Percentiles rank a stretch among this genome's conserved stretches.
These are phyloP conservation scores for Microbotryum lychnidis-dioicae DNA, from an alignment of 1,284 basidiomycete species.

Conservation along the genomic window DNA sequence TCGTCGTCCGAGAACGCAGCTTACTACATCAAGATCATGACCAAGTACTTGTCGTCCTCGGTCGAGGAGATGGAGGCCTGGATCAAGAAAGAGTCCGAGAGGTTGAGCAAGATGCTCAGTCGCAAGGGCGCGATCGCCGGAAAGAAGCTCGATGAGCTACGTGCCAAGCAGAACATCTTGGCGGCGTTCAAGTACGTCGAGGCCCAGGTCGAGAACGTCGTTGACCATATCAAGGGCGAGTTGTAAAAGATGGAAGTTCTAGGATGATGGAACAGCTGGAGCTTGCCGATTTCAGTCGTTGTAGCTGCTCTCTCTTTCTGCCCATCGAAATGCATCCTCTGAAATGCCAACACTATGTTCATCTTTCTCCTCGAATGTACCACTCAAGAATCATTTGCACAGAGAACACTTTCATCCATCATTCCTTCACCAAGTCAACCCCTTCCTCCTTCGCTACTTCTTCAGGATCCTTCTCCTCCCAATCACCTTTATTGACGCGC, in stretches of 20 bases:
- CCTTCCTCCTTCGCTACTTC: background rate
- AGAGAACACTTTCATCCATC: too few relatives aligned
- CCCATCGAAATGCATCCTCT: too few relatives aligned
- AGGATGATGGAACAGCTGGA: too few relatives aligned
- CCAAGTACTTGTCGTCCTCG: constrained; percentile 53
- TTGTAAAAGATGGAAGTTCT: constrained; percentile 19
- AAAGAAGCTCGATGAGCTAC: constrained; percentile 84
- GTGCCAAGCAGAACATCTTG: constrained; percentile 67
- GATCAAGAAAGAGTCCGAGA: constrained; percentile 73
- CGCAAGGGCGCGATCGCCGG: constrained; percentile 61
- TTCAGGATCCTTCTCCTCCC: background rate
- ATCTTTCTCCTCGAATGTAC: too few relatives aligned
- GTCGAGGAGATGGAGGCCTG: constrained; percentile 57
- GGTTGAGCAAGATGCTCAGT: constrained; percentile 51
- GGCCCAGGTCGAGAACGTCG: constrained; percentile 14
- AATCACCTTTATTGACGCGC: constrained; percentile 6
- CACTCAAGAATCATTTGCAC: too few relatives aligned
- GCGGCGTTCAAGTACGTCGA: constrained; percentile 27
- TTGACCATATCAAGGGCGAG: constrained; percentile 34
- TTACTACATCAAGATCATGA: constrained; percentile 86
- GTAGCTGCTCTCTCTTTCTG: too few relatives aligned
- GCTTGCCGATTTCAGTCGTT: too few relatives aligned
- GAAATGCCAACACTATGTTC: too few relatives aligned
- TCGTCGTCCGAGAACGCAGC: constrained; percentile 47
- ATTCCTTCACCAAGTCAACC: too few relatives aligned